Conservation (phyloP, 441 rosid genomes). For the Gossypium laxum region DNA sequence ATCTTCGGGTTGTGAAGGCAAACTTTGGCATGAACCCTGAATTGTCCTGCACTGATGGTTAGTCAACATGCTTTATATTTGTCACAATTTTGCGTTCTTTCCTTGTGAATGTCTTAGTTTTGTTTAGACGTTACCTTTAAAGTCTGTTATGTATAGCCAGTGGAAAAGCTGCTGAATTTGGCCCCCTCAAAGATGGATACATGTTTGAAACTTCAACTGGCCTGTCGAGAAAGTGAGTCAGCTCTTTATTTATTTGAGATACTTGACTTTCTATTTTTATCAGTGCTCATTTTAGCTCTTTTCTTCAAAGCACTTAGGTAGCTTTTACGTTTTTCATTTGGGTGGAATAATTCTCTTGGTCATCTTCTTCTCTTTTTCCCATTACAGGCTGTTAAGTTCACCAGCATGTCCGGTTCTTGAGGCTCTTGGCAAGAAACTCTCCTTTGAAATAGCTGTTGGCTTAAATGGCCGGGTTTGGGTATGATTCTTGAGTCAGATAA, state of each 20-base stretch:
- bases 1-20: conserved; percentile 70
- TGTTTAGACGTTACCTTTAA: neutral
- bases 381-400: conserved; percentile 59
- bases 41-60: conserved; percentile 64
- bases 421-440: conserved; percentile 71
- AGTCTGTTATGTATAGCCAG: conserved; percentile 34
- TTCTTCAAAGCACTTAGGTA: neutral
- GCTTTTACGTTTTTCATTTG: neutral
- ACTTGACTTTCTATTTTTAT: neutral
- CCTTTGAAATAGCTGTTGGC: conserved; percentile 80
- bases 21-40: conserved; percentile 73
- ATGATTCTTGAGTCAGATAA: conserved; percentile 7
- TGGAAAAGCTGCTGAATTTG: conserved; percentile 80
- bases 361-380: neutral
- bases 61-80: conserved; percentile 17
- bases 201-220: conserved; percentile 84
- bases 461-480: conserved; percentile 86
- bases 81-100: neutral
- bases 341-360: neutral
- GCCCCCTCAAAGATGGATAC: conserved; percentile 67
- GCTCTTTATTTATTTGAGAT: neutral
- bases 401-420: conserved; percentile 82
- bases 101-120: neutral
- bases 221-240: conserved; percentile 64
- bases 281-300: neutral